Evolutionary conservation across 2,329 filamentous ascomycete species (phyloP).

Genomic region (Clonostachys rosea): DNA sequence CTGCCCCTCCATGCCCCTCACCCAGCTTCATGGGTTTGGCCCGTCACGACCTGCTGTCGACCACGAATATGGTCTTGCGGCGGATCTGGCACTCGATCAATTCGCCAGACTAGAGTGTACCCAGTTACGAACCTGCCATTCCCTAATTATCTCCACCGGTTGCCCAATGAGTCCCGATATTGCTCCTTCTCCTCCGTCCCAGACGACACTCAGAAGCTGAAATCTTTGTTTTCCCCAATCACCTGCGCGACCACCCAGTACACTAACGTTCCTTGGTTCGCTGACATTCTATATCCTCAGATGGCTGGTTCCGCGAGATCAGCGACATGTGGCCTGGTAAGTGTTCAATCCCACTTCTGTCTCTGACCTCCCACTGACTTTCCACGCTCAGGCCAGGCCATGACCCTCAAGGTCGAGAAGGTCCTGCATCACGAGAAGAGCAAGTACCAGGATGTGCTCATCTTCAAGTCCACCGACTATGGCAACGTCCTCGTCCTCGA

Average conservation of each 20-base stretch:
- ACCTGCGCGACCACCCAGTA: no score
- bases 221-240: no score
- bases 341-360: constrained; percentile 3
- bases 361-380: neutral
- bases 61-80: constrained; percentile 3
- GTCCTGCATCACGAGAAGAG: constrained; percentile 98
- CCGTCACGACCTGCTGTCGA: neutral
- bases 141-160: no score
- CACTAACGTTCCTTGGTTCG: neutral
- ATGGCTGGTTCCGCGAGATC: constrained; percentile 99
- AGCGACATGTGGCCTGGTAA: constrained; percentile 92
- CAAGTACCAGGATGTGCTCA: constrained; percentile 97
- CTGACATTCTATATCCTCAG: constrained; percentile 36
- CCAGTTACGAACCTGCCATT: no score
- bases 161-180: no score
- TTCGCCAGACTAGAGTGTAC: neutral
- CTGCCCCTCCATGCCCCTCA: neutral
- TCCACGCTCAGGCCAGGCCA: constrained; percentile 70
- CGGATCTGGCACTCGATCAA: constrained; percentile 7
- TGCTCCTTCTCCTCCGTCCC: no score
- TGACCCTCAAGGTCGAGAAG: constrained; percentile 97
- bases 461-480: constrained; percentile 97
- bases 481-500: constrained; percentile 95
- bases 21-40: neutral
- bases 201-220: no score